phyloP scores from a whole-genome alignment of 176 grass and related monocot species.

The Avena eriantha region DNA sequence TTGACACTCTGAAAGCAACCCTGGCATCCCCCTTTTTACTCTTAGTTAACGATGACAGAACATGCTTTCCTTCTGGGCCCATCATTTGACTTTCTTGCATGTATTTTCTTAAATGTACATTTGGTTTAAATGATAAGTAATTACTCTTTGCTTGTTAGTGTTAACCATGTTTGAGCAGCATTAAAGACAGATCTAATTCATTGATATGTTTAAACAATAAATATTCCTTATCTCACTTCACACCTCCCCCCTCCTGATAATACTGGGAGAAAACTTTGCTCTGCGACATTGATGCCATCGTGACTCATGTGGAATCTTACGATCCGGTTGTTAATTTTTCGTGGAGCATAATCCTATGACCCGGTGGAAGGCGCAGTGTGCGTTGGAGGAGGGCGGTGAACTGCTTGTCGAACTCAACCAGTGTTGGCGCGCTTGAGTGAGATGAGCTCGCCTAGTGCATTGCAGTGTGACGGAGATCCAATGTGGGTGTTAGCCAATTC shows the following conservation, averaged over 20 bases:
- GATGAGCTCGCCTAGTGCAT: neutral
- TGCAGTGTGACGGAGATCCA: neutral
- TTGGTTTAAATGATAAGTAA: neutral
- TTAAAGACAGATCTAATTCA: neutral
- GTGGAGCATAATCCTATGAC: neutral
- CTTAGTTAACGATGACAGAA: neutral
- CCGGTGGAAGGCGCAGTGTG: neutral
- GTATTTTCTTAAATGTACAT: neutral
- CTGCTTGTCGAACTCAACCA: neutral
- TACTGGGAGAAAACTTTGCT: neutral
- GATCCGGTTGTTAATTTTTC: neutral
- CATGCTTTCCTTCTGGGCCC: neutral
- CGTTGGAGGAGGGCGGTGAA: neutral
- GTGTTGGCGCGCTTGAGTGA: neutral
- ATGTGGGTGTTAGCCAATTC: neutral
- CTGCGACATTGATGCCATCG: neutral
- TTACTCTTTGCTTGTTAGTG: neutral
- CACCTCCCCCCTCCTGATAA: neutral
- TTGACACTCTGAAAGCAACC: neutral
- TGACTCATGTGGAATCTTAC: neutral
- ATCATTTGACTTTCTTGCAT: neutral
- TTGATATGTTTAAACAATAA: neutral
- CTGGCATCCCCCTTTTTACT: neutral
- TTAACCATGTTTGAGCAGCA: neutral
- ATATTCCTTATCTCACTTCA: neutral